A percentile compares a stretch with the other conserved stretches of the same genome.
Conservation (phyloP, 2,329 filamentous ascomycete genomes). For the Talaromyces sp. region DNA sequence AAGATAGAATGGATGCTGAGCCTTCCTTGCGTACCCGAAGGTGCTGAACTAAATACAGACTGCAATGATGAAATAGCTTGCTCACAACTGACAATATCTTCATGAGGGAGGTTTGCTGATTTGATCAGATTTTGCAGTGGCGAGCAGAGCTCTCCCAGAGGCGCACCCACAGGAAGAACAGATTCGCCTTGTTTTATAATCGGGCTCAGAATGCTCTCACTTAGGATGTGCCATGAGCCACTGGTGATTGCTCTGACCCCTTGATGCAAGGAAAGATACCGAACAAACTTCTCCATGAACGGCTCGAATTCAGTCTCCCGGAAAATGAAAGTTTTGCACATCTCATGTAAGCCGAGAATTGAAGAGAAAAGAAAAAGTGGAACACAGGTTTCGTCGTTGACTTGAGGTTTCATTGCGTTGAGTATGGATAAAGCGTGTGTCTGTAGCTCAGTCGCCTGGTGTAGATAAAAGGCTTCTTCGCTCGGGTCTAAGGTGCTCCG, state of each 20-base stretch:
- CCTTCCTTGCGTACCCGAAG: no score
- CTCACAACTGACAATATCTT: no score
- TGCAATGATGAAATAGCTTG: no score
- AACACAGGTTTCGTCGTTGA: not conserved
- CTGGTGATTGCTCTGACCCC: not conserved
- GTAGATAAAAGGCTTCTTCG: not conserved
- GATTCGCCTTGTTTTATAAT: no score
- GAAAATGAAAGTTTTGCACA: slow-evolving; percentile 1
- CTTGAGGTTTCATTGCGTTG: not conserved
- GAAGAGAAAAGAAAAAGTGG: slow-evolving; percentile 3
- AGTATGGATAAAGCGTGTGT: slow-evolving; percentile 2
- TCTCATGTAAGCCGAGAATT: not conserved
- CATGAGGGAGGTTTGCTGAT: no score
- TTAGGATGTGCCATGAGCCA: not conserved
- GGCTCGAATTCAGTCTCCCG: not conserved
- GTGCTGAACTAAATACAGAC: no score
- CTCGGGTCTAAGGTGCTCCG: not conserved
- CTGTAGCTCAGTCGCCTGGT: not conserved
- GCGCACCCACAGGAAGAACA: no score
- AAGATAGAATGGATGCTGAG: no score
- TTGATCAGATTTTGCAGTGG: no score
- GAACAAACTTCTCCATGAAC: not conserved
- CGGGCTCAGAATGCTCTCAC: no score
- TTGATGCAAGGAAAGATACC: not conserved
- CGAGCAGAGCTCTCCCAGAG: no score